These are phyloP conservation scores for Fusarium tricinctum DNA, from an alignment of 2,329 filamentous ascomycete genomes.

Conservation along the genomic window DNA sequence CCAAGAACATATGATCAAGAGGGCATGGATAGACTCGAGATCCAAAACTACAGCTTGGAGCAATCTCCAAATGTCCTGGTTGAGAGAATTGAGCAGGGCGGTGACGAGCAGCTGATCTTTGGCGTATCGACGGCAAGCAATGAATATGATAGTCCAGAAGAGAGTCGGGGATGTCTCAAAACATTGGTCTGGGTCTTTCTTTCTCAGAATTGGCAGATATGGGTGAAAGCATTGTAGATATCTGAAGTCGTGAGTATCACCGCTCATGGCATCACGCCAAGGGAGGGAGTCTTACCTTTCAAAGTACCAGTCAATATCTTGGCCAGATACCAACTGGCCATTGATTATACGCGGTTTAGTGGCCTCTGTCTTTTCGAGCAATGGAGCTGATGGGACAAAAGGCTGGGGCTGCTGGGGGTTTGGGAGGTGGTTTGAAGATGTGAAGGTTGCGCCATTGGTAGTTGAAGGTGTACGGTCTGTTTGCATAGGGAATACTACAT, in stretches of 20 bases:
- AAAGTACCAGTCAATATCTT: conserved; percentile 70
- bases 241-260: conserved; percentile 48
- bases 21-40: conserved; percentile 65
- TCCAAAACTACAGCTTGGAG: conserved; percentile 60
- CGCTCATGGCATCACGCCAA: background rate
- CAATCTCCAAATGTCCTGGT: conserved; percentile 61
- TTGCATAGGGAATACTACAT: conserved; percentile 42
- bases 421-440: conserved; percentile 23
- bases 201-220: conserved; percentile 66
- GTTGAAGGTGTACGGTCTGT: conserved; percentile 26
- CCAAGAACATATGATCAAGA: conserved; percentile 67
- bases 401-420: conserved; percentile 13
- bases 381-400: conserved; percentile 10
- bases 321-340: conserved; percentile 63
- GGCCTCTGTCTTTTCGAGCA: conserved; percentile 47
- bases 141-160: conserved; percentile 69
- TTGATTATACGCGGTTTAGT: conserved; percentile 61
- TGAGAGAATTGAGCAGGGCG: conserved; percentile 63
- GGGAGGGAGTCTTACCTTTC: conserved; percentile 57
- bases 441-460: conserved; percentile 13
- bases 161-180: conserved; percentile 64
- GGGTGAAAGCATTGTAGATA: conserved; percentile 68
- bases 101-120: conserved; percentile 59
- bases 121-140: conserved; percentile 65
- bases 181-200: conserved; percentile 64